A percentile compares a stretch with the other conserved stretches of the same genome.
Conservation (phyloP, 2,329 filamentous ascomycete genomes). For the Colletotrichum godetiae region DNA sequence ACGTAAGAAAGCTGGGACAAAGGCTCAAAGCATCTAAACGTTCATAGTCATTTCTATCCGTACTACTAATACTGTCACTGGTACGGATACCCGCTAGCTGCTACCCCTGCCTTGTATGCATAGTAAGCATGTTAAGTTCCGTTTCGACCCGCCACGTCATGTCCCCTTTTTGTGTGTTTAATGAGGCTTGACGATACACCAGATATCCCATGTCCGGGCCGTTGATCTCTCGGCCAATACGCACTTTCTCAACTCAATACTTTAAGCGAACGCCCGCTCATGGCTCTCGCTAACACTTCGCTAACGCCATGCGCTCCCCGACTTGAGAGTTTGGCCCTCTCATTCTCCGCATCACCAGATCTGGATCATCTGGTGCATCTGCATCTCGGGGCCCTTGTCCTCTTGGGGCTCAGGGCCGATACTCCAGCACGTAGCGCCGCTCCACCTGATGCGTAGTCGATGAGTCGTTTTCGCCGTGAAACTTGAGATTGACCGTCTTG, state of each 20-base stretch:
- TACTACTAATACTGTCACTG: neutral
- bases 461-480: constrained; percentile 82
- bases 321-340: neutral
- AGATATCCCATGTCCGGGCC: constrained; percentile 9
- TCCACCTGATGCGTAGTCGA: constrained; percentile 82
- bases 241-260: constrained; percentile 6
- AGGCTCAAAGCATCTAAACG: neutral
- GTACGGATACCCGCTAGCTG: neutral
- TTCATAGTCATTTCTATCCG: neutral
- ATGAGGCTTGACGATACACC: constrained; percentile 13
- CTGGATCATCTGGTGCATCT: neutral
- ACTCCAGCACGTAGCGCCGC: constrained; percentile 81
- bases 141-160: constrained; percentile 23
- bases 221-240: constrained; percentile 25
- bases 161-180: constrained; percentile 23
- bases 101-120: constrained; percentile 1
- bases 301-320: neutral
- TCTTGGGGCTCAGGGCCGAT: constrained; percentile 53
- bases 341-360: neutral
- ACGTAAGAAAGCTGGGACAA: neutral
- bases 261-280: constrained; percentile 22
- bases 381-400: neutral
- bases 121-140: constrained; percentile 15
- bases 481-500: constrained; percentile 72
- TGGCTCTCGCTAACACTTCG: constrained; percentile 11